A percentile compares a stretch with the other conserved stretches of the same genome.
phyloP scores from a whole-genome alignment of 2,329 filamentous ascomycete species.

The Pseudocercospora vitis region DNA sequence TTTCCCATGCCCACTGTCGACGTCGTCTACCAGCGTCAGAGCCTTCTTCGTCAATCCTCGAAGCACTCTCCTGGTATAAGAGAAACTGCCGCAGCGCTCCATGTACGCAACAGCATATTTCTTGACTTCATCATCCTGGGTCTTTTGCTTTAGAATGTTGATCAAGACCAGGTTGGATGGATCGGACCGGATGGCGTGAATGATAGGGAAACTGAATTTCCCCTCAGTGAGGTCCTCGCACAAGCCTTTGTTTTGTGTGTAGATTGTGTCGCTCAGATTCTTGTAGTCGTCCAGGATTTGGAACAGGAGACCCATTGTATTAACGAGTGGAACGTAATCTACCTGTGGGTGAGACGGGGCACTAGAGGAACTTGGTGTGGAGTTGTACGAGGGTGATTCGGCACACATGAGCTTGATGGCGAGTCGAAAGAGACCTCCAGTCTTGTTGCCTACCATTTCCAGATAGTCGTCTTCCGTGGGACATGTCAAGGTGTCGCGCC shows the following conservation, averaged over 20 bases:
- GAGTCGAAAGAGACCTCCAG: conserved; percentile 79
- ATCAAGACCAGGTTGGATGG: conserved; percentile 75
- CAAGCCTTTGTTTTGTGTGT: conserved; percentile 85
- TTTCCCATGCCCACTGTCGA: conserved; percentile 40
- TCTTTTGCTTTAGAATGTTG: conserved; percentile 90
- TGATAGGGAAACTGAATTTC: conserved; percentile 94
- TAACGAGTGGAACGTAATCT: conserved; percentile 81
- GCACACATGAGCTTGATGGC: conserved; percentile 87
- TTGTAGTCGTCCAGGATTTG: conserved; percentile 93
- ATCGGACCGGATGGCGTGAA: conserved; percentile 82
- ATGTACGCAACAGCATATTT: conserved; percentile 87
- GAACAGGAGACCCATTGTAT: conserved; percentile 80
- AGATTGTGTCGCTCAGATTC: conserved; percentile 66
- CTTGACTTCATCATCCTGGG: conserved; percentile 83
- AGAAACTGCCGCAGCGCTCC: conserved; percentile 82
- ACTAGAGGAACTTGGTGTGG: conserved; percentile 9
- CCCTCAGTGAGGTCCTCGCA: conserved; percentile 96
- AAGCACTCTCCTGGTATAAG: conserved; percentile 69
- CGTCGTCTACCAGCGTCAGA: conserved; percentile 44
- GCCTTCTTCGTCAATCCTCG: conserved; percentile 47
- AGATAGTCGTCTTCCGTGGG: conserved; percentile 86
- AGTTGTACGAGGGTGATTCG: conserved; percentile 52
- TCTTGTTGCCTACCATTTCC: conserved; percentile 93
- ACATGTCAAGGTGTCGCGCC: conserved; percentile 80
- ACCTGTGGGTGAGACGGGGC: conserved; percentile 25